Base-by-base conservation (phyloP, 129 eudicot genomes). In the Chrysanthemum seticuspe region DNA sequence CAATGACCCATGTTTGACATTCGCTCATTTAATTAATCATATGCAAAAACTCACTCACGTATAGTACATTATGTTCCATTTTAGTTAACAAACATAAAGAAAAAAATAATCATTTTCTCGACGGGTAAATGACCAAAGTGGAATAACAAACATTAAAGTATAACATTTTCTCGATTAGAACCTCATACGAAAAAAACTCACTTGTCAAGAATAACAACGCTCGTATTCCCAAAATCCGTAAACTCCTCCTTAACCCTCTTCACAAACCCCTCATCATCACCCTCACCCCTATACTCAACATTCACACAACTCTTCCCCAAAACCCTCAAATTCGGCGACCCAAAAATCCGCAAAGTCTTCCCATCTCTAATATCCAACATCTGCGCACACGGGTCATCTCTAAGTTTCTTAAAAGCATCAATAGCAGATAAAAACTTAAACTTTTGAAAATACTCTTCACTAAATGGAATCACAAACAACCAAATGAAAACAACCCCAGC, bases 181-280 rank as follows among this genome's bases (percentile, higher is more conserved):
- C 15, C 29, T 10, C 3, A 23, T 2, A 13, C 74, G 0, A 40
- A 48, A 72, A 31, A 58, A 81, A 78, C 91, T 84, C 81, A 94
- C 98, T 88, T 94, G 89, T 94, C 98, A 55, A 94, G 74, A 77
- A 90, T 77, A 73, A 96, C 90, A 70, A 94, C 11, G 7, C 71
- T 73, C 21, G 98, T 87, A 79, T 76, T 83, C 16, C 68, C 71
- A 40, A 96, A 91, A 61, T 94, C 89, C 59, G 10, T 25, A 36
- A 89, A 83, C 21, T 13, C 71, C 65, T 81, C 91, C 75, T 83
- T 50, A 25, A 86, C 87, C 61, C 74, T 83, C 72, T 84, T 86
- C 44, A 85, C 80, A 83, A 94, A 94, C 11, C 71, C 93, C 15
- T 85, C 89, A 65, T 92, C 96, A 58, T 88, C 96, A 67, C 84